Conservation (phyloP, 2,329 filamentous ascomycete genomes). For the Furcasterigmium sp. region DNA sequence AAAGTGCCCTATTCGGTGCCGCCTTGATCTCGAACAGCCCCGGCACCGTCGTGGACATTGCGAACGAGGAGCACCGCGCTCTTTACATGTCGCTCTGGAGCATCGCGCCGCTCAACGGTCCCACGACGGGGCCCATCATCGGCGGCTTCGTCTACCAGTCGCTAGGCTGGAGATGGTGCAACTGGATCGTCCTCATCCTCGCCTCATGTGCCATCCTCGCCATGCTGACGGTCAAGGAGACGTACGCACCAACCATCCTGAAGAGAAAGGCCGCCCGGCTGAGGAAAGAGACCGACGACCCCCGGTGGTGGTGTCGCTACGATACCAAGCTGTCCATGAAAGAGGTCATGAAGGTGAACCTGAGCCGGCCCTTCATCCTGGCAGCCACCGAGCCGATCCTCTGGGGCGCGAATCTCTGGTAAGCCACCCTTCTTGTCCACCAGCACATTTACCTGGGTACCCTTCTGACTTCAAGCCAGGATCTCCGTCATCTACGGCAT, state of each 20-base stretch:
- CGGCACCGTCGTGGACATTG: slow-evolving; percentile 77
- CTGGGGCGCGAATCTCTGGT: slow-evolving; percentile 66
- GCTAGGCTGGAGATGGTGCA: slow-evolving; percentile 83
- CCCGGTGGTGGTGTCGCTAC: slow-evolving; percentile 74
- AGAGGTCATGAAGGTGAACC: slow-evolving; percentile 65
- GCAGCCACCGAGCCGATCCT: slow-evolving; percentile 76
- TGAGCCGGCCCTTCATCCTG: slow-evolving; percentile 74
- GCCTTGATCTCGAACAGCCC: slow-evolving; percentile 81
- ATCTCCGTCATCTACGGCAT: slow-evolving; percentile 83
- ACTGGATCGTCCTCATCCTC: slow-evolving; percentile 75
- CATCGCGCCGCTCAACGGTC: slow-evolving; percentile 80
- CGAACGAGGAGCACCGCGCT: slow-evolving; percentile 73
- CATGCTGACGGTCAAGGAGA: slow-evolving; percentile 62
- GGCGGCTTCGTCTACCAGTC: slow-evolving; percentile 76
- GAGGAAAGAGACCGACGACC: slow-evolving; percentile 65
- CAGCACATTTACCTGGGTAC: not conserved
- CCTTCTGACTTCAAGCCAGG: slow-evolving; percentile 20
- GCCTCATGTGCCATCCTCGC: slow-evolving; percentile 55
- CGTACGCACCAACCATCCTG: slow-evolving; percentile 68
- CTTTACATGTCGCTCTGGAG: slow-evolving; percentile 80
- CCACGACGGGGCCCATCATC: slow-evolving; percentile 54
- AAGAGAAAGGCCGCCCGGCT: slow-evolving; percentile 58
- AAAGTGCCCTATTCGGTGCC: slow-evolving; percentile 58
- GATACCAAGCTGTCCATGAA: slow-evolving; percentile 64
- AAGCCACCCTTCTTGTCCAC: slow-evolving; percentile 15